Evolutionary conservation across 1,284 basidiomycete species (phyloP).

Genomic region (Puccinia triticina): DNA sequence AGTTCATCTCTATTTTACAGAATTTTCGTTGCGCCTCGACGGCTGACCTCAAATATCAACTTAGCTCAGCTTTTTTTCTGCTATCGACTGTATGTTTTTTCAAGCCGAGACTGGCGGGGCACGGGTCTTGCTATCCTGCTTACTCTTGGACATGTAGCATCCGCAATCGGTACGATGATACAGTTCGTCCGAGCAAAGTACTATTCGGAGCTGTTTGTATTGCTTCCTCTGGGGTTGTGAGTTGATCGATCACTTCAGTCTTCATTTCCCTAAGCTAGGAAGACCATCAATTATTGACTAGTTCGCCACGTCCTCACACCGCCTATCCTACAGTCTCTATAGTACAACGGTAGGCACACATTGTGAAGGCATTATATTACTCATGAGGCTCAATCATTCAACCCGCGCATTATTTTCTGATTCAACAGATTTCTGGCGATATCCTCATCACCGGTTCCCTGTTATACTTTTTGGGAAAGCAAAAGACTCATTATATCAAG

Average conservation of each 20-base stretch:
- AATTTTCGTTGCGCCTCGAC: neutral
- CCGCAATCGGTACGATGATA: conserved; percentile 21
- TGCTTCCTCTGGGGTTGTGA: conserved; percentile 36
- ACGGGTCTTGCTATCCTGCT: conserved; percentile 20
- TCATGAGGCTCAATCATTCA: neutral
- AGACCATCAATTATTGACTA: neutral
- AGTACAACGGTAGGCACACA: conserved; percentile 26
- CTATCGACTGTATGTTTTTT: conserved; percentile 33
- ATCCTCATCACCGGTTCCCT: conserved; percentile 42
- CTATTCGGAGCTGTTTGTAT: conserved; percentile 17
- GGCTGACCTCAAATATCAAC: neutral
- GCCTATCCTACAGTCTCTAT: conserved; percentile 15
- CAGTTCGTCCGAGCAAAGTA: conserved; percentile 21
- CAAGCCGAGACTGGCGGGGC: conserved; percentile 36
- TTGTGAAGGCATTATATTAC: neutral
- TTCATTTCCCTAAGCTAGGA: neutral
- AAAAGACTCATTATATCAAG: conserved; percentile 27
- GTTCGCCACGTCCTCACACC: neutral
- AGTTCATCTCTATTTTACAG: neutral
- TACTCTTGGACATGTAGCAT: conserved; percentile 26
- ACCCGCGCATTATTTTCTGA: neutral
- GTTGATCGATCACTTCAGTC: neutral
- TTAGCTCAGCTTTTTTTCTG: conserved; percentile 41
- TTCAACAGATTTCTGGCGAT: conserved; percentile 22
- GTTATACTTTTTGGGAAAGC: conserved; percentile 35